Base-by-base conservation (phyloP, 176 grass and related monocot genomes). In the Oryza brachyantha region DNA sequence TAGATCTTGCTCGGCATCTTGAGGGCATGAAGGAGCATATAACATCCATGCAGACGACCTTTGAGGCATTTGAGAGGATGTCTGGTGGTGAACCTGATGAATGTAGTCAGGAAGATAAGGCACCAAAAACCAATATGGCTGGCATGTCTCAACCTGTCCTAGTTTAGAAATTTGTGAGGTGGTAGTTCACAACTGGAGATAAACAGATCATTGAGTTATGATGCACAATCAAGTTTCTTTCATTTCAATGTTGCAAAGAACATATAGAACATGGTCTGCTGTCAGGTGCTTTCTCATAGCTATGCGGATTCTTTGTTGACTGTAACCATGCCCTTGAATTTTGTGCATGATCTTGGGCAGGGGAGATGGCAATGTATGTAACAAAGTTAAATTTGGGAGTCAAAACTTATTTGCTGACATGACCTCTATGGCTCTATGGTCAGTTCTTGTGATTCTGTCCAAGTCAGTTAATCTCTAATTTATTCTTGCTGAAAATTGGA, bases 1-100 rank as follows among this genome's bases (percentile, higher is more conserved):
- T 98, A 83, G 86, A 98, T 81, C 74, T 98, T 5, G 84, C 90
- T 77, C 83, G 84, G 39, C 87, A 90, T 75, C 63, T 94, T 37
- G 87, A 90, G 29, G 85, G 88, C 70, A 95, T 94, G 96, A 91
- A 98, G 69, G 60, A 81, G 54, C 70, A 81, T 72, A 70, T 83
- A 74, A 46, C 45, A 58, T 70, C 7, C 26, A 93, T 98, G 92
- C 92, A 98, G 81, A 75, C 87, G 80, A 84, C 29, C 82, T 77
- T 89, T 78, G 83, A 73, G 61, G 60, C 57, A 27, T 91, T 98
- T 45, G 80, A 84, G 81, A 95, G 81, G 61, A 38, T 83, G 39
- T 89, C 54, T 75, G 52, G 68, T 86, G 69, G 66, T 73, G 85
- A 85, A 68, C 69, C 65, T 29, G 64, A 75, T 80, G 79, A 67